phyloP scores from a whole-genome alignment of 768 basidiomycete genomes.

The Albatrellus ellisii region DNA sequence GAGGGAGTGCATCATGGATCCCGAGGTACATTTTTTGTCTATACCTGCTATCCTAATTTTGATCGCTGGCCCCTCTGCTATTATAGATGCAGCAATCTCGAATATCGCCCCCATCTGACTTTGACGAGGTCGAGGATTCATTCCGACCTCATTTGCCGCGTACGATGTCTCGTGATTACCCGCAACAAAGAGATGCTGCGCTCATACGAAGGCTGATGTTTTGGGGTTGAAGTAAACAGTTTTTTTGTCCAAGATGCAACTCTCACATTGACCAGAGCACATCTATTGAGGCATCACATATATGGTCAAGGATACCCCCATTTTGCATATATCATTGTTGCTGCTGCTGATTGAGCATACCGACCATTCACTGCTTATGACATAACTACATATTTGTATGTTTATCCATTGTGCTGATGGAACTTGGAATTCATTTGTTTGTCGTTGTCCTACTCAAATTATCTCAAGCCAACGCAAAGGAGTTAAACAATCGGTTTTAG shows the following conservation, averaged over 20 bases:
- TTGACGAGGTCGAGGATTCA: conserved; percentile 24
- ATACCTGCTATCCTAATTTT: background rate
- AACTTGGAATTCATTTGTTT: no score
- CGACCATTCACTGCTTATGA: background rate
- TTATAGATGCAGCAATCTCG: conserved; percentile 56
- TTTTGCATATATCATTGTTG: background rate
- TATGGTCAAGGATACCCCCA: conserved; percentile 1
- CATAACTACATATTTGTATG: conserved; percentile 4
- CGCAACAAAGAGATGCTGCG: conserved; percentile 16
- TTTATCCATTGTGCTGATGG: no score
- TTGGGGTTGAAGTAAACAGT: conserved; percentile 9
- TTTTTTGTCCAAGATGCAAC: background rate
- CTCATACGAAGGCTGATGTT: conserved; percentile 20
- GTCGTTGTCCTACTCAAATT: no score
- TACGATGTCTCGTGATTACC: conserved; percentile 14
- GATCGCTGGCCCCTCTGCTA: conserved; percentile 3
- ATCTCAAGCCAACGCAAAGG: no score
- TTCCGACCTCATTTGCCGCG: conserved; percentile 11
- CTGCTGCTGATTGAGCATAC: background rate
- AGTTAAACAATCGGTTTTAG: no score
- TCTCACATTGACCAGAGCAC: background rate
- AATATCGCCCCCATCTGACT: conserved; percentile 37
- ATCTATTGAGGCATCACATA: background rate
- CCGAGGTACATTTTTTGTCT: conserved; percentile 35
- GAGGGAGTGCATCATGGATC: conserved; percentile 49